A percentile compares a stretch with the other conserved stretches of the same genome.
Evolutionary conservation across 352 stramenopile species (phyloP).

Genomic region (Pythium angustatum): DNA sequence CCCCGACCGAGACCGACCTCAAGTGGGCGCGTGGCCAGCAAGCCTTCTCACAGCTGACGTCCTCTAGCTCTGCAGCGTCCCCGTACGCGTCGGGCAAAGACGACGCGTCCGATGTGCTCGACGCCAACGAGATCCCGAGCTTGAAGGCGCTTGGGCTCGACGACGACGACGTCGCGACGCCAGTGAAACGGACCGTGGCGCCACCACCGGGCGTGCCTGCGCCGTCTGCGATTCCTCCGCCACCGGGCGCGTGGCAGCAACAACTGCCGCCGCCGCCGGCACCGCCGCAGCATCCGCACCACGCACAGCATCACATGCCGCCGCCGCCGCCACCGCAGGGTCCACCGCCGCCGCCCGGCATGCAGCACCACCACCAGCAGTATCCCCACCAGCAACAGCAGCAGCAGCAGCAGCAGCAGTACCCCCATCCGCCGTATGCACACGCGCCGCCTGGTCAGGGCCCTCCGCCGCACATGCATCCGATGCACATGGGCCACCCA

Average conservation of each 20-base stretch:
- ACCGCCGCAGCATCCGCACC: conserved; percentile 29
- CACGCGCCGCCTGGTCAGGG: conserved; percentile 32
- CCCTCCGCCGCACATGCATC: conserved; percentile 28
- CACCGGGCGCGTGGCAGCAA: conserved; percentile 31
- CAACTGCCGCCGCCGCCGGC: conserved; percentile 9
- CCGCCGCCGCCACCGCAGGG: conserved; percentile 32
- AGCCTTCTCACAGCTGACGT: conserved; percentile 57
- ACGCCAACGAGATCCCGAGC: conserved; percentile 69
- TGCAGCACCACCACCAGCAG: conserved; percentile 9
- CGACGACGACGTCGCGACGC: conserved; percentile 52
- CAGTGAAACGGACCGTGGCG: conserved; percentile 8
- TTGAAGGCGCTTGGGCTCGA: conserved; percentile 68
- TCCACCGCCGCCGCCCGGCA: conserved; percentile 18
- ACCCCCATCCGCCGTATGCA: conserved; percentile 25
- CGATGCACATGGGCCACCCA: conserved; percentile 13
- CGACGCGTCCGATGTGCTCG: conserved; percentile 54
- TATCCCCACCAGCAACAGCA: neutral
- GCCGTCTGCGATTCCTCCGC: conserved; percentile 24
- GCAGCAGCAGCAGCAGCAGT: neutral
- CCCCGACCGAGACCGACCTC: conserved; percentile 62
- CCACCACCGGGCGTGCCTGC: conserved; percentile 23
- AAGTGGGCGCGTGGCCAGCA: conserved; percentile 82
- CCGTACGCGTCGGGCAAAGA: conserved; percentile 25
- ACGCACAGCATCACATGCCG: conserved; percentile 14
- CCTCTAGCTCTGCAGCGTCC: conserved; percentile 32